A percentile compares a stretch with the other conserved stretches of the same genome.
These are phyloP conservation scores for Penicillium sclerotigenum DNA, from an alignment of 2,329 filamentous ascomycete species.

Conservation along the genomic window DNA sequence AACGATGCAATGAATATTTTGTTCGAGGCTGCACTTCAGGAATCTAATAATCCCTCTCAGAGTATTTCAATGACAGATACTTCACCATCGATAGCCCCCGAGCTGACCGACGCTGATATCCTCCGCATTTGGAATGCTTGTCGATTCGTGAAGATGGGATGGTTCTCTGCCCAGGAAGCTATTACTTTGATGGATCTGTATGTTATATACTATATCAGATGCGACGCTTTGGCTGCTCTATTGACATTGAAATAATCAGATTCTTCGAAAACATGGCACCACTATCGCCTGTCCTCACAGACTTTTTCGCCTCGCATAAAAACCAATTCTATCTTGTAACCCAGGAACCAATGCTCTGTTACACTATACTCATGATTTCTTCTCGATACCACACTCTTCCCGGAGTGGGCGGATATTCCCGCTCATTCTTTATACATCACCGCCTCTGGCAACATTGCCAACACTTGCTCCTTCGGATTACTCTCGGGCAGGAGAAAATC, in stretches of 20 bases:
- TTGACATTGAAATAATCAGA: background rate
- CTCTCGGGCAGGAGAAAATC: slow-evolving; percentile 52
- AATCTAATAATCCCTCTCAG: slow-evolving; percentile 35
- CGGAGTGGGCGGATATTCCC: slow-evolving; percentile 40
- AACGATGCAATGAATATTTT: slow-evolving; percentile 51
- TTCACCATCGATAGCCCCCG: slow-evolving; percentile 1
- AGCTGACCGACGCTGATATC: slow-evolving; percentile 27
- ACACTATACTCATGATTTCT: slow-evolving; percentile 50
- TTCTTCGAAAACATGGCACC: slow-evolving; percentile 41
- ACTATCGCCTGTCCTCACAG: slow-evolving; percentile 48
- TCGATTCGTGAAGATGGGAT: slow-evolving; percentile 53
- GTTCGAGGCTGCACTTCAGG: slow-evolving; percentile 45
- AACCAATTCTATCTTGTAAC: slow-evolving; percentile 50
- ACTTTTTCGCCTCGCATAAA: slow-evolving; percentile 47
- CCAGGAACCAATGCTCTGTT: slow-evolving; percentile 52
- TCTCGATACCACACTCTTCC: slow-evolving; percentile 47
- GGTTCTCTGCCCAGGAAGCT: slow-evolving; percentile 53
- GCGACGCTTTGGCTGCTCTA: background rate
- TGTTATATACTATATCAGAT: slow-evolving; percentile 4
- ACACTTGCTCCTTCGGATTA: slow-evolving; percentile 50
- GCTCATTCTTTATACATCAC: slow-evolving; percentile 51
- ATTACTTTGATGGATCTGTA: slow-evolving; percentile 49
- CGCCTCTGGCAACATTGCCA: slow-evolving; percentile 54
- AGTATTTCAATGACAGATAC: slow-evolving; percentile 14
- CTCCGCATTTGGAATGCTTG: slow-evolving; percentile 48